These are phyloP conservation scores for Geosmithia morbida DNA, from an alignment of 2,329 filamentous ascomycete species.

Conservation along the genomic window DNA sequence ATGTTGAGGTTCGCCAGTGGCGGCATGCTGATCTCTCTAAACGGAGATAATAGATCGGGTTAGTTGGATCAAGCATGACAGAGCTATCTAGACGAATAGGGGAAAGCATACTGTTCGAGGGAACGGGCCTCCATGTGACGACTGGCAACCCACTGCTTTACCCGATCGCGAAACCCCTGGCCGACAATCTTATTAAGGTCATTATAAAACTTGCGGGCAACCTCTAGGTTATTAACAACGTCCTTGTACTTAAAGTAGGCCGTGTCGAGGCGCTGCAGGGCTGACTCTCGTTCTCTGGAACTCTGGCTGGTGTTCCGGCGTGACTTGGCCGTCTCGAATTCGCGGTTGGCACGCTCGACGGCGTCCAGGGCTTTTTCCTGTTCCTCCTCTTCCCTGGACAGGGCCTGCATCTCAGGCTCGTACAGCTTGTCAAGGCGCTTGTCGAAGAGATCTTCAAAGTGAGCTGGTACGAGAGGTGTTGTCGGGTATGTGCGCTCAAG, in stretches of 20 bases:
- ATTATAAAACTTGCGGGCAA: constrained; percentile 92
- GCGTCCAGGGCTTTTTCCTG: constrained; percentile 59
- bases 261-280: constrained; percentile 75
- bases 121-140: constrained; percentile 67
- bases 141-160: constrained; percentile 66
- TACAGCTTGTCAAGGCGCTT: constrained; percentile 62
- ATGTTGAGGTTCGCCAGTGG: constrained; percentile 29
- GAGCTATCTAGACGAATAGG: not conserved
- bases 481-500: constrained; percentile 78
- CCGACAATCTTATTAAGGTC: constrained; percentile 80
- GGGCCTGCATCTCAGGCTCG: constrained; percentile 58
- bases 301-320: constrained; percentile 38
- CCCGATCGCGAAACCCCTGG: constrained; percentile 60
- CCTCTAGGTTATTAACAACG: constrained; percentile 80
- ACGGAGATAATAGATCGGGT: not conserved
- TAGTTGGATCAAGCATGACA: not conserved
- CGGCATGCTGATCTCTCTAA: constrained; percentile 37
- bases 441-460: constrained; percentile 89
- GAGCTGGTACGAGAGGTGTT: constrained; percentile 70
- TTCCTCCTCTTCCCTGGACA: constrained; percentile 58
- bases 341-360: constrained; percentile 60
- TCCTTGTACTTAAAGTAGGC: constrained; percentile 96
- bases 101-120: constrained; percentile 51
- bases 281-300: constrained; percentile 64
- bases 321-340: constrained; percentile 60